phyloP scores from a whole-genome alignment of 108 stramenopile species.

The Stephanodiscus triporus region DNA sequence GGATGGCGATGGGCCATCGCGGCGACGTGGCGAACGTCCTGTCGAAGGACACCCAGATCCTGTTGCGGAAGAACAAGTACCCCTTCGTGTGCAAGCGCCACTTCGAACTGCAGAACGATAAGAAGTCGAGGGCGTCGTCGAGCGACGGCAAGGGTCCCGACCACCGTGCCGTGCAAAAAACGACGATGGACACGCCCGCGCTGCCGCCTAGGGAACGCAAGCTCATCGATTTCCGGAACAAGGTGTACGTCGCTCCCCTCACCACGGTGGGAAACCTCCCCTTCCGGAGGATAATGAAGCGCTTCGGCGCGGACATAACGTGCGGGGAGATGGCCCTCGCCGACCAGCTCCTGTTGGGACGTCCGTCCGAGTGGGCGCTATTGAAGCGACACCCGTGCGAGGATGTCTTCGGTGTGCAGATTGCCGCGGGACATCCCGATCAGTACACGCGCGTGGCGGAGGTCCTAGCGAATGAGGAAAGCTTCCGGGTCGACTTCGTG shows the following conservation, averaged over 20 bases:
- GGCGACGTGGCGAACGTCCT: slow-evolving; percentile 53
- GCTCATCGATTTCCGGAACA: slow-evolving; percentile 90
- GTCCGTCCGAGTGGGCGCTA: slow-evolving; percentile 93
- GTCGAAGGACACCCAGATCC: slow-evolving; percentile 58
- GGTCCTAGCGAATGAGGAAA: slow-evolving; percentile 72
- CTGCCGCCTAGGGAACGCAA: slow-evolving; percentile 73
- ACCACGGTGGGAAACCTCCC: slow-evolving; percentile 99
- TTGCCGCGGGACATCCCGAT: slow-evolving; percentile 92
- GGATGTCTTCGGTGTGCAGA: slow-evolving; percentile 96
- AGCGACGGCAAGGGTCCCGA: too few species aligned
- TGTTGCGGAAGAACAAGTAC: slow-evolving; percentile 82
- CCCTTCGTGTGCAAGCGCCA: slow-evolving; percentile 78
- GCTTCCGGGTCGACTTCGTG: slow-evolving; percentile 91
- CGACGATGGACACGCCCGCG: slow-evolving; percentile 19
- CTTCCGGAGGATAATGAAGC: slow-evolving; percentile 95
- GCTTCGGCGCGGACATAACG: slow-evolving; percentile 97
- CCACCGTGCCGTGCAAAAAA: slow-evolving; percentile 1
- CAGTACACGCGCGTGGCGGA: slow-evolving; percentile 76
- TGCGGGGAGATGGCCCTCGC: slow-evolving; percentile 98
- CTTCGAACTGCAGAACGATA: slow-evolving; percentile 40
- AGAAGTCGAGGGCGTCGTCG: too few species aligned
- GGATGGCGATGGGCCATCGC: slow-evolving; percentile 20
- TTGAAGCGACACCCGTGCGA: slow-evolving; percentile 91
- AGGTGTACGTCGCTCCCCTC: slow-evolving; percentile 98
- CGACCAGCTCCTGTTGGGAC: slow-evolving; percentile 83